Conservation (phyloP, 2,329 filamentous ascomycete genomes). For the Fusarium concolor region DNA sequence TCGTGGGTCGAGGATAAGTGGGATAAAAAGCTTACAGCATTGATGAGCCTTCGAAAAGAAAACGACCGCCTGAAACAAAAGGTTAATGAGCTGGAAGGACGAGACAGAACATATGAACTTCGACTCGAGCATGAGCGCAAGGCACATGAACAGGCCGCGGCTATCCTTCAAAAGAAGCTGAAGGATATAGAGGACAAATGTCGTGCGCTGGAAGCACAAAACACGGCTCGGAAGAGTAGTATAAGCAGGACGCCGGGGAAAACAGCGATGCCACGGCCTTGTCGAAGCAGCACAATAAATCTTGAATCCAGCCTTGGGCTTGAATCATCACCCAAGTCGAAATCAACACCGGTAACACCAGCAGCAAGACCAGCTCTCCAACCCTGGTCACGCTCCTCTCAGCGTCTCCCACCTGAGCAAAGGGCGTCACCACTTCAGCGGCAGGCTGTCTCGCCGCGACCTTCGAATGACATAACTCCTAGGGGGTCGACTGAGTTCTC, state of each 20-base stretch:
- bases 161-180: slow-evolving; percentile 51
- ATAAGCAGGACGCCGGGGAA: slow-evolving; percentile 27
- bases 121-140: slow-evolving; percentile 53
- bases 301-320: slow-evolving; percentile 27
- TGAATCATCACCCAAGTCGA: slow-evolving; percentile 33
- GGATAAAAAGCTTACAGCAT: slow-evolving; percentile 51
- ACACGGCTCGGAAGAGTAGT: slow-evolving; percentile 37
- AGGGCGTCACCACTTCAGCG: slow-evolving; percentile 20
- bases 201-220: slow-evolving; percentile 47
- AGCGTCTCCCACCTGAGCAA: slow-evolving; percentile 26
- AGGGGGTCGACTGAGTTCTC: slow-evolving; percentile 28
- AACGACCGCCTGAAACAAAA: slow-evolving; percentile 50
- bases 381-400: slow-evolving; percentile 33
- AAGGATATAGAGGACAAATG: slow-evolving; percentile 52
- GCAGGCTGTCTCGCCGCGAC: slow-evolving; percentile 22
- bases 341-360: slow-evolving; percentile 43
- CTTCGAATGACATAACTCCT: slow-evolving; percentile 11
- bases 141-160: slow-evolving; percentile 49
- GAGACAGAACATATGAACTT: slow-evolving; percentile 55
- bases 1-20: slow-evolving; percentile 53
- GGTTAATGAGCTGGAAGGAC: slow-evolving; percentile 53
- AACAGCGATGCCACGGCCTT: slow-evolving; percentile 37
- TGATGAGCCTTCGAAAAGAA: slow-evolving; percentile 48
- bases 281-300: slow-evolving; percentile 31
- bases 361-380: slow-evolving; percentile 35